These are phyloP conservation scores for Pisolithus tinctorius DNA, from an alignment of 768 basidiomycete genomes.

Conservation along the genomic window DNA sequence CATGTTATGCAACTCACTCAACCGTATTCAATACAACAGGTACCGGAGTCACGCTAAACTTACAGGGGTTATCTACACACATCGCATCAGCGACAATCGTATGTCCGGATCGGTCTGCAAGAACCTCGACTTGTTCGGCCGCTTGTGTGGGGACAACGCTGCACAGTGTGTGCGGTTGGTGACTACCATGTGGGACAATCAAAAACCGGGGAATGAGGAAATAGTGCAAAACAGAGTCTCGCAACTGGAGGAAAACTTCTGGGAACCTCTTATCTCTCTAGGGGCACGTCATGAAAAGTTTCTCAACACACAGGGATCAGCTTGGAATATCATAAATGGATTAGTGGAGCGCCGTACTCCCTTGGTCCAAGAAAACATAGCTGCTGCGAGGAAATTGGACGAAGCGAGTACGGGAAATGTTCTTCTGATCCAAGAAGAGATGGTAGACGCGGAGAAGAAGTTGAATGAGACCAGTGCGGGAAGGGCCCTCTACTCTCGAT, in stretches of 20 bases:
- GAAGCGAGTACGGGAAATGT: background rate
- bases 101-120: constrained; percentile 23
- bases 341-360: background rate
- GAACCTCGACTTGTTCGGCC: constrained; percentile 28
- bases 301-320: background rate
- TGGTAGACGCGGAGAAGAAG: too few species aligned
- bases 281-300: background rate
- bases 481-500: background rate
- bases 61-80: constrained; percentile 28
- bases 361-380: background rate
- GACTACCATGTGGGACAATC: constrained; percentile 36
- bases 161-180: constrained; percentile 26
- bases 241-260: constrained; percentile 25
- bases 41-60: constrained; percentile 9
- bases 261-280: background rate
- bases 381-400: too few species aligned
- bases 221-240: constrained; percentile 12
- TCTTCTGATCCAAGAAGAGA: background rate
- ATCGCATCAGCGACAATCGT: constrained; percentile 29
- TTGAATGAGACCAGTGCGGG: background rate
- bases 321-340: background rate
- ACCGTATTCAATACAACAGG: background rate
- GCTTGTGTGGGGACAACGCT: constrained; percentile 28
- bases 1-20: too few species aligned
- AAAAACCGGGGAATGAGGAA: constrained; percentile 16